Base-by-base conservation (phyloP, 345 rosid genomes). In the Microcos paniculata region DNA sequence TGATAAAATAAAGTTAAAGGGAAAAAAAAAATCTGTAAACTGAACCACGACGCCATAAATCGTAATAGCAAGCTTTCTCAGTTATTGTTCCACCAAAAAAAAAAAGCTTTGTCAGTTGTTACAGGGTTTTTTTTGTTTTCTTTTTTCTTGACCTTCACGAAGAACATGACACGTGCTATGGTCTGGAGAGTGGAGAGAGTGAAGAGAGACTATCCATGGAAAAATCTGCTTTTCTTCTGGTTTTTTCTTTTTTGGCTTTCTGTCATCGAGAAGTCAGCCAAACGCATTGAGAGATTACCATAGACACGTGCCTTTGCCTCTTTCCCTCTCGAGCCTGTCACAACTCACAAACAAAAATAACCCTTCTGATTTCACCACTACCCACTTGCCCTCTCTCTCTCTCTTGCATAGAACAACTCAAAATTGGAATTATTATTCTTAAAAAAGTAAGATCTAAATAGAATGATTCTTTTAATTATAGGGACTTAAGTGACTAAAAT, bases 251-350 rank as follows among this genome's bases (percentile, higher is more conserved):
- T 35, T 35, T 35, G 6, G 6, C 4, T 9, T 45, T 31, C 30
- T 14, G 45, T 53, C 73, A 77, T 81, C 83, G 88, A 81, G 82
- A 78, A 83, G 71, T 72, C 82, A 71, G 82, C 79, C 80, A 13
- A 13, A 28, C 4, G 73, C 83, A 59, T 79, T 55, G 78, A 72
- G 77, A 58, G 19, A 73, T 55, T 55, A 74, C 3, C 70, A 77
- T 26, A 3, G 86, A 85, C 90, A 83, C 90, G 84, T 85, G 88
- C 86, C 81, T 12, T 72, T 77, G 86, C 79, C 67, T 73, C 78
- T 61, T 16, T 35, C 82, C 57, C 78, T 74, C 82, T 76, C 83
- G 83, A 80, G 87, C 87, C 72, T 72, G 85, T 62, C 80, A 62
- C n/a, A n/a, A n/a, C 81, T 35, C 40, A 35, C 40, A 35, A 24